A percentile compares a stretch with the other conserved stretches of the same genome.
Evolutionary conservation across 2,329 filamentous ascomycete species (phyloP).

Genomic region (Arthrocladium fulminans): DNA sequence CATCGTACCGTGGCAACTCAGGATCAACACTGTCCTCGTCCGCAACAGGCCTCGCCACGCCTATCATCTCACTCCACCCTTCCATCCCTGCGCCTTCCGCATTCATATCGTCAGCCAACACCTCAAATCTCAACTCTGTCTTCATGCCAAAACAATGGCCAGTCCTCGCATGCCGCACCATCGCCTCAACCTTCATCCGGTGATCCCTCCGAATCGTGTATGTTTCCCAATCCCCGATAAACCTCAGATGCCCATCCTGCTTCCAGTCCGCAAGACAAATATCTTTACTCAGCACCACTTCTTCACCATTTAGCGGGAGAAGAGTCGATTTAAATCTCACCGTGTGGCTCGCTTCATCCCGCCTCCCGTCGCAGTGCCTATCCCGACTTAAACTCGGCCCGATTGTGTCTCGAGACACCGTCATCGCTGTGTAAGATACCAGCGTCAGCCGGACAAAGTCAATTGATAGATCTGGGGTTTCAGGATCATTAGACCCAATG

Average conservation of each 20-base stretch:
- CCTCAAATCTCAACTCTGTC: background rate
- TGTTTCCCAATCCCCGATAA: background rate
- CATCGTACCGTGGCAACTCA: slow-evolving; percentile 4
- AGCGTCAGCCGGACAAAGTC: background rate
- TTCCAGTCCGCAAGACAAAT: background rate
- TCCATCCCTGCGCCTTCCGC: background rate
- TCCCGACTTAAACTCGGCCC: too few relatives aligned
- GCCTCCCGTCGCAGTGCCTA: background rate
- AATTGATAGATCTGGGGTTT: slow-evolving; percentile 4
- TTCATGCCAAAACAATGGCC: slow-evolving; percentile 1
- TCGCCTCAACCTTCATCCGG: slow-evolving; percentile 2
- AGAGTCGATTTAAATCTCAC: background rate
- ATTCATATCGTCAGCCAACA: background rate
- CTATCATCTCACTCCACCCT: too few relatives aligned
- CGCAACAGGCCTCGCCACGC: too few relatives aligned
- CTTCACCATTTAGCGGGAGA: background rate
- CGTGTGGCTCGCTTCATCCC: background rate
- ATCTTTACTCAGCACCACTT: background rate
- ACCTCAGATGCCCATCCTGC: background rate
- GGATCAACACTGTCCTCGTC: background rate
- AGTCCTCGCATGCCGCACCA: slow-evolving; percentile 3
- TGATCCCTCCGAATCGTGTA: background rate
- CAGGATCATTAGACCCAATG: background rate
- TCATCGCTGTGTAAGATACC: background rate
- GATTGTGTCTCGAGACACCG: background rate